Percentiles rank a stretch among this genome's conserved stretches.
These are phyloP conservation scores for Daldinia childiae DNA, from an alignment of 495 filamentous ascomycete genomes.

Conservation along the genomic window DNA sequence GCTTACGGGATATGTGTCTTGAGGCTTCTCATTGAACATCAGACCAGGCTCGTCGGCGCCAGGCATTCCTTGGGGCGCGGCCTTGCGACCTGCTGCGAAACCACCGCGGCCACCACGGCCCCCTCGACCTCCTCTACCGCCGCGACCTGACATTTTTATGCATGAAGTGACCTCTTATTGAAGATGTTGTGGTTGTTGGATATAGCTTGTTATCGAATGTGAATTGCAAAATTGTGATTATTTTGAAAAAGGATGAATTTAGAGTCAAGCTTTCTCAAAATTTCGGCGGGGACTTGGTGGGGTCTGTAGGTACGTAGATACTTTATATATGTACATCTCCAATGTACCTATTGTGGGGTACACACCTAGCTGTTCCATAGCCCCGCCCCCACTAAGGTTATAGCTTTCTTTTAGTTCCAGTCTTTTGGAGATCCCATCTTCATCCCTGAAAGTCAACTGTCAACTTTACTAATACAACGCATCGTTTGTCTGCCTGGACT, in stretches of 20 bases:
- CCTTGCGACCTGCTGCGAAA: conserved; percentile 46
- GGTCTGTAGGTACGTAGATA: background rate
- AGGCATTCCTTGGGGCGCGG: conserved; percentile 46
- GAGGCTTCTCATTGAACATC: conserved; percentile 43
- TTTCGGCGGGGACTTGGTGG: conserved; percentile 32
- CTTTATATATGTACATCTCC: too few relatives aligned
- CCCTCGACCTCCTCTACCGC: conserved; percentile 43
- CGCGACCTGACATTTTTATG: conserved; percentile 43
- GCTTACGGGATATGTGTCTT: conserved; percentile 46
- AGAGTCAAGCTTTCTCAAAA: conserved; percentile 26
- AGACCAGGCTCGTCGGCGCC: conserved; percentile 46
- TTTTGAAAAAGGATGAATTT: conserved; percentile 13
- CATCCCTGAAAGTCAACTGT: background rate
- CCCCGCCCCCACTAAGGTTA: background rate
- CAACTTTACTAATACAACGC: conserved; percentile 22
- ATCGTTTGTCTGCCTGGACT: conserved; percentile 7
- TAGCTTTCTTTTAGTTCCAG: background rate
- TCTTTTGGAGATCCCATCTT: background rate
- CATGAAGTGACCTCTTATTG: conserved; percentile 8
- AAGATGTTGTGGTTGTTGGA: background rate
- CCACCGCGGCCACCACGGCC: conserved; percentile 50
- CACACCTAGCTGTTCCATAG: too few relatives aligned
- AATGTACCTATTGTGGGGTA: too few relatives aligned
- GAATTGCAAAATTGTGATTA: background rate
- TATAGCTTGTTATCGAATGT: background rate